phyloP scores from a whole-genome alignment of 2,329 filamentous ascomycete genomes.

The Apiospora pterosperma region DNA sequence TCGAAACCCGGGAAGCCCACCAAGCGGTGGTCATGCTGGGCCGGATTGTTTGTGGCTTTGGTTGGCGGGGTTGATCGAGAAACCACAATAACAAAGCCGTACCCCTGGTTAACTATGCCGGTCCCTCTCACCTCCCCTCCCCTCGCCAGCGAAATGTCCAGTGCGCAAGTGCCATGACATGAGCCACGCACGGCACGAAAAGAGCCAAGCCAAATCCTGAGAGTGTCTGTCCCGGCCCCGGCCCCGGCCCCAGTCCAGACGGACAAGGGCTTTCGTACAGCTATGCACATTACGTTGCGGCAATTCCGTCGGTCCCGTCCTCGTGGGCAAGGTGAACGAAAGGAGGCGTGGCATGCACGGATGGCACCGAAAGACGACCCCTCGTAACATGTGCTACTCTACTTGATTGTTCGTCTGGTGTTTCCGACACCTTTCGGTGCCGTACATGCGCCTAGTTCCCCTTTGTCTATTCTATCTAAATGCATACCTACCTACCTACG shows the following conservation, averaged over 20 bases:
- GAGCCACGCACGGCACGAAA: not conserved
- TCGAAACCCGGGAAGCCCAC: not conserved
- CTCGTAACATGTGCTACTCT: not conserved
- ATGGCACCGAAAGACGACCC: not conserved
- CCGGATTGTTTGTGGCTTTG: not conserved
- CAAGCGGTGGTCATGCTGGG: not conserved
- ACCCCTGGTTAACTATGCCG: not conserved
- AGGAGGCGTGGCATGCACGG: not conserved
- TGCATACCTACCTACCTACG: not conserved
- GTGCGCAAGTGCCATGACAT: conserved; percentile 1
- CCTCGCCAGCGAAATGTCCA: not conserved
- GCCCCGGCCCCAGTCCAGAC: not conserved
- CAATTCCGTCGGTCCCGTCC: not conserved
- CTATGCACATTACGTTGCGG: not conserved
- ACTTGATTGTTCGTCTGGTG: too few species aligned
- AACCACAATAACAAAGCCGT: not conserved
- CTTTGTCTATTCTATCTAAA: not conserved
- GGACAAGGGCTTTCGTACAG: not conserved
- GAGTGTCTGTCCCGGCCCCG: not conserved
- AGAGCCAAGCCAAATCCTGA: not conserved
- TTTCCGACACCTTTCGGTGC: too few species aligned
- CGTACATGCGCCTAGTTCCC: not conserved
- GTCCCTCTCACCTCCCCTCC: not conserved
- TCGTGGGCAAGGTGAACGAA: not conserved
- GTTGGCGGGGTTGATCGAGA: not conserved